Evolutionary conservation across 1,284 basidiomycete species (phyloP), one percentile per base, ranked within the genome.

Genomic region (Melampsora abietis-canadensis): DNA sequence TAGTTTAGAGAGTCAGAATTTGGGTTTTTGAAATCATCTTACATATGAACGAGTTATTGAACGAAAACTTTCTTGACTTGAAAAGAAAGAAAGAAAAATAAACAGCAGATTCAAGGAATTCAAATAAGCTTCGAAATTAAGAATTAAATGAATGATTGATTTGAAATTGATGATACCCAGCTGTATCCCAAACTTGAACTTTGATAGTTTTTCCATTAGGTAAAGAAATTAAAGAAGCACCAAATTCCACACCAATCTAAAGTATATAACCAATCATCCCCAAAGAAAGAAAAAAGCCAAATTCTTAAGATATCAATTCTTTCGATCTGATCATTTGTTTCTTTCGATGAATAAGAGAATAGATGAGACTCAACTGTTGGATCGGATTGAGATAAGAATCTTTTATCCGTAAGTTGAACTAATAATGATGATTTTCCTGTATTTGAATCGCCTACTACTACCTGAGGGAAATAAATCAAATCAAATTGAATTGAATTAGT

Each of bases 1-100:
- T 17, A 60, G 21, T 44, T 30, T 68, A 12, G 54, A 66, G 44
- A 27, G 30, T 12, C 14, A 17, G 17, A 12, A 21, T n/a, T 48
- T 37, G 30, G 44, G 44, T 5, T n/a, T n/a, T n/a, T n/a, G n/a
- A n/a, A n/a, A n/a, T n/a, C n/a, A n/a, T n/a, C 64, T 34, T 66
- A 74, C 70, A 66, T 74, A 74, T 31, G 70, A 74, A 21, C 70
- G 34, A 60, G 70, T 74, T 21, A 74, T 74, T 61, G 70, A 74
- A 14, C 70, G 47, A 48, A 74, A 74, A 40, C 70, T 74, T 61
- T 74, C 70, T 57, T 74, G 70, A 24, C 70, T 66, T 64, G 24
- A 57, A 31, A 15, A n/a, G n/a, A 17, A 46, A 31, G n/a, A 48
- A 40, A 60, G 44, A 27, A 31, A 48, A 15, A 57, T 17, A 34